Conservation (phyloP, 2,329 filamentous ascomycete species). For the Alternaria ethzedia region DNA sequence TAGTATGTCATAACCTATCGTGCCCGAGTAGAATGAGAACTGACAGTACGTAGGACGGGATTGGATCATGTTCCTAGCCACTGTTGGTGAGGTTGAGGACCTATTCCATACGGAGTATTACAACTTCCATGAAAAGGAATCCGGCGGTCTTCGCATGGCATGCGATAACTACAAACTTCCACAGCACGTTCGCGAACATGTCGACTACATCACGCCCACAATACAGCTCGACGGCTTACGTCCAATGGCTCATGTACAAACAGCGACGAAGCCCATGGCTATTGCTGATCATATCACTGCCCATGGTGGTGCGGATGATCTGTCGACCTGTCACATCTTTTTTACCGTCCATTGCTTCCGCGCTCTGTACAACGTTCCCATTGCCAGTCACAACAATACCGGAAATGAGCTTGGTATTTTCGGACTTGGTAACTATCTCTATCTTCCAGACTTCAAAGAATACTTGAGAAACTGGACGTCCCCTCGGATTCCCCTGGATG, state of each 20-base stretch:
- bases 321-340: slow-evolving; percentile 13
- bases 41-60: slow-evolving; percentile 10
- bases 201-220: slow-evolving; percentile 26
- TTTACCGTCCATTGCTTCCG: slow-evolving; percentile 26
- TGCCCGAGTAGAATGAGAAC: background rate
- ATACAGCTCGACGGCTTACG: slow-evolving; percentile 22
- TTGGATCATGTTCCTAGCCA: slow-evolving; percentile 19
- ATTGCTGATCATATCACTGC: slow-evolving; percentile 7
- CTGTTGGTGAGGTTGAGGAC: slow-evolving; percentile 15
- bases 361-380: slow-evolving; percentile 25
- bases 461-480: slow-evolving; percentile 50
- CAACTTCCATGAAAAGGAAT: slow-evolving; percentile 19
- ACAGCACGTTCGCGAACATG: slow-evolving; percentile 17
- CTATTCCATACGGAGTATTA: slow-evolving; percentile 23
- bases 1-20: slow-evolving; percentile 1
- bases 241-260: slow-evolving; percentile 13
- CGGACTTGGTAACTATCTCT: slow-evolving; percentile 53
- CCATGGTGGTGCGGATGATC: slow-evolving; percentile 1
- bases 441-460: slow-evolving; percentile 53
- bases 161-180: slow-evolving; percentile 24
- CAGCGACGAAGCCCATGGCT: slow-evolving; percentile 1
- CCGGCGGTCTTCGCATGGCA: slow-evolving; percentile 19
- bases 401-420: slow-evolving; percentile 44
- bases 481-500: slow-evolving; percentile 20
- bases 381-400: slow-evolving; percentile 22